Conservation (phyloP, 768 basidiomycete genomes). For the Tricholoma flavovirens region DNA sequence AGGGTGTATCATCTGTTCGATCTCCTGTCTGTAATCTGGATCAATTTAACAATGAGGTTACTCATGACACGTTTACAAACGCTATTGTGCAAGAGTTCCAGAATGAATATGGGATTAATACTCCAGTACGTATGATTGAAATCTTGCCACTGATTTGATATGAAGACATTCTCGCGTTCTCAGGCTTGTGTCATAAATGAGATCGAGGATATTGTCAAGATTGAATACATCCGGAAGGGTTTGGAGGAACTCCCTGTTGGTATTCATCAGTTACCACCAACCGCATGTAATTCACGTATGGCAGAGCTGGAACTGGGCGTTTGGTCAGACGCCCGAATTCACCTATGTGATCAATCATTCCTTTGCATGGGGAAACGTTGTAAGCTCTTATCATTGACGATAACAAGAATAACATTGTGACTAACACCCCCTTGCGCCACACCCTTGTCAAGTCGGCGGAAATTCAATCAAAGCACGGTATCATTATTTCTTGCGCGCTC, state of each 20-base stretch:
- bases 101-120: conserved; percentile 42
- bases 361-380: conserved; percentile 52
- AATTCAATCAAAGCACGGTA: conserved; percentile 60
- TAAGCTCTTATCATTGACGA: conserved; percentile 20
- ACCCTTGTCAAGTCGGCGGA: conserved; percentile 32
- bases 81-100: conserved; percentile 69
- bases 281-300: neutral
- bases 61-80: conserved; percentile 64
- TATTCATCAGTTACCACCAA: neutral
- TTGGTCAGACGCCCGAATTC: conserved; percentile 93
- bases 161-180: neutral
- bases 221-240: conserved; percentile 61
- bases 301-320: conserved; percentile 91
- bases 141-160: neutral
- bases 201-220: conserved; percentile 34
- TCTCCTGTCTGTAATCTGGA: conserved; percentile 87
- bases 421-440: neutral
- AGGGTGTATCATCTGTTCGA: conserved; percentile 85
- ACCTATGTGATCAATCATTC: conserved; percentile 45
- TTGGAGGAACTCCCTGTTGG: conserved; percentile 70
- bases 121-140: conserved; percentile 20
- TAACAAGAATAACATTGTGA: neutral
- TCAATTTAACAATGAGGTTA: conserved; percentile 42
- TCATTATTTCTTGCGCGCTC: conserved; percentile 47
- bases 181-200: conserved; percentile 42